Evolutionary conservation across 2,329 filamentous ascomycete genomes (phyloP).

Genomic region (Chlorencoelia australis): DNA sequence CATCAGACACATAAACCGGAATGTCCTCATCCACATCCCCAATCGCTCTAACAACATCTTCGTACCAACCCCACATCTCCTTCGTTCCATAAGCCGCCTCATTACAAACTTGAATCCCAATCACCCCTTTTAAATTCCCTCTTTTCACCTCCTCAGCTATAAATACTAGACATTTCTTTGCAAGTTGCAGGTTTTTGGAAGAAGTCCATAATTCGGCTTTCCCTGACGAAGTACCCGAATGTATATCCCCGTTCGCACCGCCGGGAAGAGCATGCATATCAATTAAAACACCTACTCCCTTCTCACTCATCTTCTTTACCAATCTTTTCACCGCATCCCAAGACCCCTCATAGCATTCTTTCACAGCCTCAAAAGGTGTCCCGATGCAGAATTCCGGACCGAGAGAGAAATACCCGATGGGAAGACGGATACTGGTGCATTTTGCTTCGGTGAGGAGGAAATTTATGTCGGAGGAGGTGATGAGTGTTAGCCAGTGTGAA

Average conservation of each 20-base stretch:
- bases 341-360: slow-evolving; percentile 40
- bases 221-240: slow-evolving; percentile 43
- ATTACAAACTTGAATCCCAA: slow-evolving; percentile 48
- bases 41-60: slow-evolving; percentile 37
- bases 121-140: slow-evolving; percentile 29
- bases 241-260: slow-evolving; percentile 44
- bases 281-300: slow-evolving; percentile 45
- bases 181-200: slow-evolving; percentile 33
- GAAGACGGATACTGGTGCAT: slow-evolving; percentile 48
- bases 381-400: slow-evolving; percentile 38
- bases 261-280: slow-evolving; percentile 50
- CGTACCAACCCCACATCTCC: slow-evolving; percentile 48
- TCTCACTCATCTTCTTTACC: slow-evolving; percentile 33
- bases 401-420: slow-evolving; percentile 49
- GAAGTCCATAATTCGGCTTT: slow-evolving; percentile 42
- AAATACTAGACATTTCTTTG: slow-evolving; percentile 38
- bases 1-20: slow-evolving; percentile 48
- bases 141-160: slow-evolving; percentile 37
- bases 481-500: slow-evolving; percentile 40
- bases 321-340: slow-evolving; percentile 41
- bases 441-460: slow-evolving; percentile 42
- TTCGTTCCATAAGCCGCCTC: slow-evolving; percentile 38
- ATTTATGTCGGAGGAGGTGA: slow-evolving; percentile 40
- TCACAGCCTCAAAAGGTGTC: slow-evolving; percentile 39
- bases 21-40: slow-evolving; percentile 37